Percentiles rank a stretch among this genome's conserved stretches.
Conservation (phyloP, 805 yeast genomes). For the Henningerozyma blattae region DNA sequence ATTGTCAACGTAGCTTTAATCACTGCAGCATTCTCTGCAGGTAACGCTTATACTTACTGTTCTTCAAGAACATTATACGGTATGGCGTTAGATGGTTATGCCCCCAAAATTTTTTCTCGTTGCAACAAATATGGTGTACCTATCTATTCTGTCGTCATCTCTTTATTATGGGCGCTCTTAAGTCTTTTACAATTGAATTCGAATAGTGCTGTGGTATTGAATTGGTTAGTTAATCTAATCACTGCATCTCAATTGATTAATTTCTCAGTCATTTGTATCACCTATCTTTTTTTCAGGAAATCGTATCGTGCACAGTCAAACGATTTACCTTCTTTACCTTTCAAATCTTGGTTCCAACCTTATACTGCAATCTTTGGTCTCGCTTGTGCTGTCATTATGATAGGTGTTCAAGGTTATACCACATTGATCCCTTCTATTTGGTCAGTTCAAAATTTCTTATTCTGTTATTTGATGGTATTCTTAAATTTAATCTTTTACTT, state of each 20-base stretch:
- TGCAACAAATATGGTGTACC: conserved; percentile 65
- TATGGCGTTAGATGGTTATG: conserved; percentile 56
- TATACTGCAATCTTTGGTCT: conserved; percentile 40
- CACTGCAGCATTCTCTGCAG: conserved; percentile 70
- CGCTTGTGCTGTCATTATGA: conserved; percentile 35
- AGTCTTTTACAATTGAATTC: conserved; percentile 55
- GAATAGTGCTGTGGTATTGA: conserved; percentile 48
- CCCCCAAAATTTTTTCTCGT: conserved; percentile 51
- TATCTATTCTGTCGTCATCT: conserved; percentile 38
- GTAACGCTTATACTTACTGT: conserved; percentile 67
- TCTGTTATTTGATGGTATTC: conserved; percentile 61
- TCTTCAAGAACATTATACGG: conserved; percentile 60
- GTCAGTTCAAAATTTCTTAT: conserved; percentile 49
- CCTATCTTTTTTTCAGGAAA: conserved; percentile 49
- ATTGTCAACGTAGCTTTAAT: conserved; percentile 68
- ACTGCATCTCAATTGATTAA: conserved; percentile 58
- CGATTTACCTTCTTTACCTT: conserved; percentile 31
- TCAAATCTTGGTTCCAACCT: conserved; percentile 48
- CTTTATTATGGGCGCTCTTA: conserved; percentile 46
- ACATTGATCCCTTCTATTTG: conserved; percentile 59
- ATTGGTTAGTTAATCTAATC: conserved; percentile 60
- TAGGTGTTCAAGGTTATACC: conserved; percentile 52
- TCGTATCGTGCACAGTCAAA: conserved; percentile 43
- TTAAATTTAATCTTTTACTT: conserved; percentile 35
- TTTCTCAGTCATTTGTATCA: conserved; percentile 42